Conservation (phyloP, 2,329 filamentous ascomycete species). For the Setomelanomma holmii region DNA sequence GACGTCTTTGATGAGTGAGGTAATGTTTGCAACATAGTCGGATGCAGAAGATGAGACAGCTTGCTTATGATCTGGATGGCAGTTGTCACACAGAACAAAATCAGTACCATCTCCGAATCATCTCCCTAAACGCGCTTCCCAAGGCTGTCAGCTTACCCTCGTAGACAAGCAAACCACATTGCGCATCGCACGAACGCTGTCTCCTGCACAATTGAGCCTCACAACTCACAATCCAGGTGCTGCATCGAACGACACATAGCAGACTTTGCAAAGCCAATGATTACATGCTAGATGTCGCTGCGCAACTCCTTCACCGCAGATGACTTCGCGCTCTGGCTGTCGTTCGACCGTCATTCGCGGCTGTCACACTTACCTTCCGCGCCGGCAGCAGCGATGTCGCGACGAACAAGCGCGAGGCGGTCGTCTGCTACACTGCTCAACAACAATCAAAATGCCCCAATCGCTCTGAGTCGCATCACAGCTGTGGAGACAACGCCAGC, state of each 20-base stretch:
- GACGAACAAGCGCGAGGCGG: neutral
- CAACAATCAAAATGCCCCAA: neutral
- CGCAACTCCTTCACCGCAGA: neutral
- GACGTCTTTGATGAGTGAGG: neutral
- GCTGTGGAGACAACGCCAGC: neutral
- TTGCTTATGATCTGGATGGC: neutral
- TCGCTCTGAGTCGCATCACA: neutral
- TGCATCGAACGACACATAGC: neutral
- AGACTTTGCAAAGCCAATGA: constrained; percentile 9
- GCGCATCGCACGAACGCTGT: neutral
- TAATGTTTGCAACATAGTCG: neutral
- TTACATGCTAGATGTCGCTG: neutral
- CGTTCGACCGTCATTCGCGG: neutral
- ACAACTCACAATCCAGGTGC: neutral
- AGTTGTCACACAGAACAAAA: neutral
- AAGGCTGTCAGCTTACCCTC: neutral
- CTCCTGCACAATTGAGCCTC: neutral
- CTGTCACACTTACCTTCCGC: neutral
- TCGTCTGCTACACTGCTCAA: neutral
- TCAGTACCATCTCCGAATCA: neutral
- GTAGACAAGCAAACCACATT: neutral
- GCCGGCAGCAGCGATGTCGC: neutral
- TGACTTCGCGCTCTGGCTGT: neutral
- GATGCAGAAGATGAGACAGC: neutral
- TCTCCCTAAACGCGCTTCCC: neutral